Conservation (phyloP, 202 grass and related monocot species). For the Digitaria exilis region DNA sequence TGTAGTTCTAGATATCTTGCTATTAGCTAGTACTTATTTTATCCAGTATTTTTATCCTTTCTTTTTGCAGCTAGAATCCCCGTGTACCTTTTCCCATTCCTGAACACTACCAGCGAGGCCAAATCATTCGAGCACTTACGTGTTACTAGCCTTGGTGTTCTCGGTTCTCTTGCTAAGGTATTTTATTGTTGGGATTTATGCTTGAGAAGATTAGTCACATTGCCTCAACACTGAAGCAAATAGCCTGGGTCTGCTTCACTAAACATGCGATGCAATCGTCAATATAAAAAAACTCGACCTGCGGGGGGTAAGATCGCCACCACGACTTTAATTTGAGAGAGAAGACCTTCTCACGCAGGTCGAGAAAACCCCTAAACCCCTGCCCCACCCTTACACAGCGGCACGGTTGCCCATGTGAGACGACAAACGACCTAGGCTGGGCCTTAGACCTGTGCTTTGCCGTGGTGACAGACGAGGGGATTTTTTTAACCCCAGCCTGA, state of each 20-base stretch:
- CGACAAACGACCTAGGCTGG: too few relatives aligned
- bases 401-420: too few relatives aligned
- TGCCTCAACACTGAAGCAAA: slow-evolving; percentile 2
- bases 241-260: not conserved
- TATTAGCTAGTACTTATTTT: slow-evolving; percentile 19
- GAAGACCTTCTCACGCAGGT: too few relatives aligned
- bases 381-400: too few relatives aligned
- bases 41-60: not conserved
- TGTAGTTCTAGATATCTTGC: not conserved
- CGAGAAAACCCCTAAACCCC: too few relatives aligned
- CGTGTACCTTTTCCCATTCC: slow-evolving; percentile 58
- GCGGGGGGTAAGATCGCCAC: too few relatives aligned
- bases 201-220: not conserved
- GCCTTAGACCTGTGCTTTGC: too few relatives aligned
- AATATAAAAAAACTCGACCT: too few relatives aligned
- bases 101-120: slow-evolving; percentile 59
- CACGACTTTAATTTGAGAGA: too few relatives aligned
- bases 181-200: slow-evolving; percentile 1
- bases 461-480: too few relatives aligned
- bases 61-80: slow-evolving; percentile 72
- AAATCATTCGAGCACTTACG: slow-evolving; percentile 71
- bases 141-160: slow-evolving; percentile 67
- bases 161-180: slow-evolving; percentile 95
- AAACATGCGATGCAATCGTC: slow-evolving; percentile 1
- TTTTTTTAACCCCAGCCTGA: too few relatives aligned